Evolutionary conservation across 73 alveolate genomes (phyloP).

Genomic region (Paraurostyla sp.): DNA sequence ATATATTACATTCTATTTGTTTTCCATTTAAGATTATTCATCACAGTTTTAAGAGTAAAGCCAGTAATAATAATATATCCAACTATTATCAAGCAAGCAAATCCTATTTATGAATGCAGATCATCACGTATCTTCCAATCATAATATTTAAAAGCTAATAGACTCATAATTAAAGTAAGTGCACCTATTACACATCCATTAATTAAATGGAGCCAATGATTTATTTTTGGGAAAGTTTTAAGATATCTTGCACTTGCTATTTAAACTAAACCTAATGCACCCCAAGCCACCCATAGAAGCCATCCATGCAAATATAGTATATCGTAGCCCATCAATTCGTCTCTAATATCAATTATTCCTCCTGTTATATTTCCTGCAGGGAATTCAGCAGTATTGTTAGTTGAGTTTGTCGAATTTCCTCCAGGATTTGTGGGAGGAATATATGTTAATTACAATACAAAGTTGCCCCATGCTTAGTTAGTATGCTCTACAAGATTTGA

Average conservation of each 20-base stretch:
- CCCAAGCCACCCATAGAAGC: slow-evolving; percentile 52
- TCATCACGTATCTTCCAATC: neutral
- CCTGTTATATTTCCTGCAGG: neutral
- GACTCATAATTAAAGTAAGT: neutral
- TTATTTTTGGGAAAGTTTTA: neutral
- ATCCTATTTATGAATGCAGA: slow-evolving; percentile 5
- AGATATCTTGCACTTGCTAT: neutral
- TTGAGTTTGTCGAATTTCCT: neutral
- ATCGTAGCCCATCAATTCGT: neutral
- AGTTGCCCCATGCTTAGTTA: neutral
- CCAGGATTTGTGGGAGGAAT: neutral
- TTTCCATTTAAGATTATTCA: neutral
- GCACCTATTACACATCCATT: neutral
- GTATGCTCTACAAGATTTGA: neutral
- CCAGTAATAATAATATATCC: neutral
- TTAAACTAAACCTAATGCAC: neutral
- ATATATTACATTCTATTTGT: neutral
- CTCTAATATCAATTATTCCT: neutral
- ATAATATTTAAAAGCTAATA: neutral
- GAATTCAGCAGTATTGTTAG: neutral
- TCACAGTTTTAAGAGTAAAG: neutral
- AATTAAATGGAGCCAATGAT: slow-evolving; percentile 34
- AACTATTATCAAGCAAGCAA: neutral
- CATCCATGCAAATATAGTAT: slow-evolving; percentile 44
- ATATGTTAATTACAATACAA: neutral